phyloP scores from a whole-genome alignment of 306 rosid species.

The Citrullus colocynthis region DNA sequence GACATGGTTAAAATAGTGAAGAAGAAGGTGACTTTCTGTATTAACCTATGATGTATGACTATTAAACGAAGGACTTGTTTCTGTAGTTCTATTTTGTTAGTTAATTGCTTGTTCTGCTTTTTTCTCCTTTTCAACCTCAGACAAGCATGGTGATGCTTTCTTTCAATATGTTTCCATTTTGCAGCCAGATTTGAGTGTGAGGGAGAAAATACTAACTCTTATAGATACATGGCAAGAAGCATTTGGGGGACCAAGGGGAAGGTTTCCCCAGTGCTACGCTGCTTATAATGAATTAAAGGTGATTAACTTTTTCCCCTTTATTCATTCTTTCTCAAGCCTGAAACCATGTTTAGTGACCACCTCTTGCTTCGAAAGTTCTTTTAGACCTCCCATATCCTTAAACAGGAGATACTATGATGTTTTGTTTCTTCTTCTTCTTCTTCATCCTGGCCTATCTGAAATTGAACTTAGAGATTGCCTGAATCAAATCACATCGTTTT shows the following conservation, averaged over 20 bases:
- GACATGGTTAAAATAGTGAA: constrained; percentile 96
- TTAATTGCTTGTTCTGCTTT: background rate
- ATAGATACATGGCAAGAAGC: constrained; percentile 98
- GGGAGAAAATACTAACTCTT: constrained; percentile 76
- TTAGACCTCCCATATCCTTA: background rate
- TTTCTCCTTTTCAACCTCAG: background rate
- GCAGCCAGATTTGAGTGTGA: constrained; percentile 89
- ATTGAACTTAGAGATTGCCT: background rate
- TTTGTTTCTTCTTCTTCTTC: background rate
- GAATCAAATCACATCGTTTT: background rate
- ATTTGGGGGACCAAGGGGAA: constrained; percentile 69
- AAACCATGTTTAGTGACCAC: background rate
- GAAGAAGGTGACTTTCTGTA: constrained; percentile 55
- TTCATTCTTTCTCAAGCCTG: background rate
- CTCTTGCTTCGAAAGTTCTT: background rate
- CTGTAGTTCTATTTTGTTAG: constrained; percentile 10
- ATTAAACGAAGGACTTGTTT: background rate
- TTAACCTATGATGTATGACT: background rate
- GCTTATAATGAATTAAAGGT: constrained; percentile 86
- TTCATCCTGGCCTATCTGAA: background rate
- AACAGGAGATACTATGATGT: background rate
- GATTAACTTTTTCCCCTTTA: constrained; percentile 5
- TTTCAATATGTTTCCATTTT: constrained; percentile 27
- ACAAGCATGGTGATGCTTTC: constrained; percentile 10
- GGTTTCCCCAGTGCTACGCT: constrained; percentile 74